phyloP scores from a whole-genome alignment of 2,329 filamentous ascomycete genomes.

The Fusarium miscanthi region DNA sequence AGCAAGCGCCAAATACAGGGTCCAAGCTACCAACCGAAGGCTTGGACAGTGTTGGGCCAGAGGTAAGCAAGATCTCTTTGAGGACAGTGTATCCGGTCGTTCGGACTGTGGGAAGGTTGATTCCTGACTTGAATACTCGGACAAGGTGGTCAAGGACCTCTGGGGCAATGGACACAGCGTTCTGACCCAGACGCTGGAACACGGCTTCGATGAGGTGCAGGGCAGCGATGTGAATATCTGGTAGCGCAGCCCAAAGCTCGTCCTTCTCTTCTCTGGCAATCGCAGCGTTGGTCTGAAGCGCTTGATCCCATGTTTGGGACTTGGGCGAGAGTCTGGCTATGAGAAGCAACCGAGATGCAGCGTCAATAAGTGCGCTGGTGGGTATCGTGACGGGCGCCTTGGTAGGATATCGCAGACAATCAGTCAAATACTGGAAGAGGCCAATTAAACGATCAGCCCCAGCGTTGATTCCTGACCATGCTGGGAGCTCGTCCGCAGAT shows the following conservation, averaged over 20 bases:
- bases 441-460: constrained; percentile 76
- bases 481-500: constrained; percentile 64
- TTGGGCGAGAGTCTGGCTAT: constrained; percentile 66
- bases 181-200: constrained; percentile 66
- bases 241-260: constrained; percentile 77
- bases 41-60: constrained; percentile 75
- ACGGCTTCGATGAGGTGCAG: constrained; percentile 71
- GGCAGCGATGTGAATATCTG: constrained; percentile 78
- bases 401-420: constrained; percentile 73
- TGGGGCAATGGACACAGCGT: constrained; percentile 68
- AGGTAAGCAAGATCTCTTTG: constrained; percentile 65
- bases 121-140: constrained; percentile 74
- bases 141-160: constrained; percentile 76
- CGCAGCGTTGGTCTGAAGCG: constrained; percentile 75
- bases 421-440: constrained; percentile 72
- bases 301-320: constrained; percentile 60
- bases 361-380: constrained; percentile 73
- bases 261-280: constrained; percentile 85
- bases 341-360: constrained; percentile 76
- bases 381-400: constrained; percentile 74
- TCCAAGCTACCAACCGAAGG: constrained; percentile 71
- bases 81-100: constrained; percentile 69
- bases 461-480: constrained; percentile 79
- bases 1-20: constrained; percentile 73
- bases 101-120: constrained; percentile 66